Base-by-base conservation (phyloP, 2,329 filamentous ascomycete species). In the Alternaria tenuissima region DNA sequence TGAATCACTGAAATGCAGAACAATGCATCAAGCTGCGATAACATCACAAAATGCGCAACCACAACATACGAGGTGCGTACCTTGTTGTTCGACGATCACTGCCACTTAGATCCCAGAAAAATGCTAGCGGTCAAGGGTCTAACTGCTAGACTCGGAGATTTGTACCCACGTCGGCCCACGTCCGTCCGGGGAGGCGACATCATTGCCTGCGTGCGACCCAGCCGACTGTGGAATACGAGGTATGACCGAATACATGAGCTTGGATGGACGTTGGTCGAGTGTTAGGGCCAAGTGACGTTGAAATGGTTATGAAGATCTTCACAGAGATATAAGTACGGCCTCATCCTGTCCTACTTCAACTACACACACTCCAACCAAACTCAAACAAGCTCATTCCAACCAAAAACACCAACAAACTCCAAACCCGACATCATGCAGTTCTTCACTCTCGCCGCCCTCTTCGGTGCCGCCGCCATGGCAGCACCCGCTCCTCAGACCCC, bases 391-490 rank as follows among this genome's bases (percentile, higher is more conserved):
- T 16, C 24, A 42, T 24, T 20, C 28, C 46, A 44, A 47, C 39
- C 24, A 26, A 26, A 26, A 34, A 41, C 44, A 41, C 24, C 9
- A 52, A 47, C 39, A 49, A 57, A 52, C 9, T 49, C 49, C 24
- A 44, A 44, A 34, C 42, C 34, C 42, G 39, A 7, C 51, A 62
- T 20, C n/a, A 71, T 71, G 66, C 63, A 67, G 48, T 64, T 69
- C 64, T 41, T 69, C 58, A 63, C 66, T 52, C 34, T 66, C 36
- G 60, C 66, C 57, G 52, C 68, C 56, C 53, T 63, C 49, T 60
- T 71, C 61, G 60, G 62, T 60, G 63, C 62, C 28, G 66, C 64
- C 24, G 66, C 64, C 22, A 44, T 69, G 11, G 67, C 69, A 20
- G 65, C 66, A 7, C 69, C 70, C 22, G 55, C 66, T 26, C 55